Evolutionary conservation across 1,284 basidiomycete species (phyloP).

Genomic region (Agaricales sp.): DNA sequence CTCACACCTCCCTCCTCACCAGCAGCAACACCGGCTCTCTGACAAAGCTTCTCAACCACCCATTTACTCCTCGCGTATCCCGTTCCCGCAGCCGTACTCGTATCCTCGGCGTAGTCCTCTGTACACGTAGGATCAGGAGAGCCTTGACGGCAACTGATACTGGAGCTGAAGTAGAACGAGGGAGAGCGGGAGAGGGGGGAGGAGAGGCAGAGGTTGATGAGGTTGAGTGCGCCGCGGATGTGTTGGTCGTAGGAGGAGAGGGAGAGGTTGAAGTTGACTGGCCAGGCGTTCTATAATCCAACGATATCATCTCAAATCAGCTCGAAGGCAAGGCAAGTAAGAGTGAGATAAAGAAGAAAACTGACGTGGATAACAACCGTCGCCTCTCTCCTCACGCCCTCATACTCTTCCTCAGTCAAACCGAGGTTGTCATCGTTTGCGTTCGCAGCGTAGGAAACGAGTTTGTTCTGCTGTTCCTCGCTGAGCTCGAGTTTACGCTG

Average conservation of each 20-base stretch:
- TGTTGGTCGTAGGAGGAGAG: slow-evolving; percentile 41
- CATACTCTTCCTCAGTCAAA: slow-evolving; percentile 25
- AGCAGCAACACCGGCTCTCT: slow-evolving; percentile 27
- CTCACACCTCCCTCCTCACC: slow-evolving; percentile 20
- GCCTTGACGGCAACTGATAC: slow-evolving; percentile 29
- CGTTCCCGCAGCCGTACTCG: slow-evolving; percentile 30
- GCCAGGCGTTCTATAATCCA: slow-evolving; percentile 30
- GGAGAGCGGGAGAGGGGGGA: slow-evolving; percentile 26
- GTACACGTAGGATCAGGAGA: slow-evolving; percentile 16
- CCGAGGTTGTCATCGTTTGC: slow-evolving; percentile 30
- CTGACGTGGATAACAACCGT: slow-evolving; percentile 42
- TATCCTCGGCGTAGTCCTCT: slow-evolving; percentile 27
- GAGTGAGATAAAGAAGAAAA: slow-evolving; percentile 3
- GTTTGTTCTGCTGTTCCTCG: slow-evolving; percentile 16
- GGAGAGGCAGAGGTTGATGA: slow-evolving; percentile 40
- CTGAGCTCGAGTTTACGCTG: slow-evolving; percentile 17
- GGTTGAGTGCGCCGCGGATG: slow-evolving; percentile 38
- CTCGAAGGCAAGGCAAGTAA: too few species aligned
- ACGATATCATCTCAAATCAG: too few species aligned
- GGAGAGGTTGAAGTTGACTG: slow-evolving; percentile 34
- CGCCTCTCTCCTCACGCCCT: slow-evolving; percentile 21
- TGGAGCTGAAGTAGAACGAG: slow-evolving; percentile 56
- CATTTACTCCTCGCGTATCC: slow-evolving; percentile 54
- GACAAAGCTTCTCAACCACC: slow-evolving; percentile 49
- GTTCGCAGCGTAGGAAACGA: slow-evolving; percentile 33